phyloP scores from a whole-genome alignment of 441 rosid species.

The Melastoma candidum region DNA sequence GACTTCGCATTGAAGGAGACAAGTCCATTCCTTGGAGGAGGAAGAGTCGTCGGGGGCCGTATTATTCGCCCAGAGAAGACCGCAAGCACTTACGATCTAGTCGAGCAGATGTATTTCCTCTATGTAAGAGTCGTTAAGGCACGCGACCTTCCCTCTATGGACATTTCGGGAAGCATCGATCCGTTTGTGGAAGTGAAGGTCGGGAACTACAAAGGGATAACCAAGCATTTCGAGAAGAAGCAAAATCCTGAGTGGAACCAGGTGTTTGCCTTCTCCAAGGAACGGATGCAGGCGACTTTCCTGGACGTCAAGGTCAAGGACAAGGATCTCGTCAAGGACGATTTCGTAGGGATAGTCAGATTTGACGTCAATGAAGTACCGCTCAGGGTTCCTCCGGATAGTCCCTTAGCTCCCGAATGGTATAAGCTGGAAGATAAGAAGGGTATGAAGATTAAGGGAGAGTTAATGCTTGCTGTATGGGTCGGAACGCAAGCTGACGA shows the following conservation, averaged over 20 bases:
- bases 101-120: conserved; percentile 83
- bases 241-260: conserved; percentile 94
- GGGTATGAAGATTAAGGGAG: conserved; percentile 87
- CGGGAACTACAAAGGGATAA: conserved; percentile 88
- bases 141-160: conserved; percentile 88
- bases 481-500: conserved; percentile 96
- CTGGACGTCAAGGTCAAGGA: conserved; percentile 81
- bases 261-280: conserved; percentile 91
- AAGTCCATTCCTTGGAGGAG: conserved; percentile 92
- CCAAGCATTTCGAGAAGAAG: conserved; percentile 74
- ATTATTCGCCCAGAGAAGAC: conserved; percentile 75
- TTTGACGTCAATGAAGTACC: conserved; percentile 80
- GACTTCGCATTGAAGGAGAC: conserved; percentile 92
- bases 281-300: conserved; percentile 81
- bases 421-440: conserved; percentile 74
- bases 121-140: conserved; percentile 92
- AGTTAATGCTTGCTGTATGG: conserved; percentile 95
- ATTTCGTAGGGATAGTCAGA: conserved; percentile 70
- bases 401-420: conserved; percentile 97
- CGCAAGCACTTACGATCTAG: conserved; percentile 87
- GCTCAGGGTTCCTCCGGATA: conserved; percentile 81
- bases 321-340: conserved; percentile 75
- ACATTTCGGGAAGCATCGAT: conserved; percentile 83
- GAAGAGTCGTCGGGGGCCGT: conserved; percentile 87
- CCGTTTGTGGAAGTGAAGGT: conserved; percentile 85